Base-by-base conservation (phyloP, 75 land plant genomes). In the Sequoia sempervirens region DNA sequence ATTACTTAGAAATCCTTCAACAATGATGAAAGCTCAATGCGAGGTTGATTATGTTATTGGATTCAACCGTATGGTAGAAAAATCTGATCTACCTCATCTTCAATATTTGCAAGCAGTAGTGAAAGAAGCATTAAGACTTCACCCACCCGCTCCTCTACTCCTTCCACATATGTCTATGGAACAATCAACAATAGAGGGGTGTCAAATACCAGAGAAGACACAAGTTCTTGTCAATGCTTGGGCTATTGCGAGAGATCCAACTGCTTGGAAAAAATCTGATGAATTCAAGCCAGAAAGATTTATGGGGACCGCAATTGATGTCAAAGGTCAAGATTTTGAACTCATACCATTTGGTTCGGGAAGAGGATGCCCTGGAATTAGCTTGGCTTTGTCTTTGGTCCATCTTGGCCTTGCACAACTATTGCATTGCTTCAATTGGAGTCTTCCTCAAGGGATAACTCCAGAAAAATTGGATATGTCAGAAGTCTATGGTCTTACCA, bases 191-290 rank as follows among this genome's bases (percentile, higher is more conserved):
- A 64, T 88, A 12, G 85, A 53, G 15, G 86, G 83, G 4, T 87
- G 86, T 61, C 83, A 88, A 75, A 86, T 88, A 36, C 90, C 90
- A 4, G 88, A 80, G 11, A 82, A 87, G 69, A 86, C 85, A 43
- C 84, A 43, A 34, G 38, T 83, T 45, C 37, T 83, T 14, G 84
- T 83, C 3, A 83, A 83, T 40, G 41, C 43, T 28, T 83, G 79
- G 79, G 84, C 84, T 6, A 83, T 83, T 20, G 84, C n/a, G 8
- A 61, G 79, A 36, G 38, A 83, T 37, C 45, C 72, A 18, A 80
- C 1, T 34, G 15, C 41, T 5, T 83, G 84, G 84, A 11, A 37
- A 20, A n/a, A 75, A 37, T 26, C 56, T 30, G 26, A 83, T 9
- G 82, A 36, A 82, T 83, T 83, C 38, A 36, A 30, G 36, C 84